These are phyloP conservation scores for Madurella fahalii DNA, from an alignment of 2,329 filamentous ascomycete genomes.

Conservation along the genomic window DNA sequence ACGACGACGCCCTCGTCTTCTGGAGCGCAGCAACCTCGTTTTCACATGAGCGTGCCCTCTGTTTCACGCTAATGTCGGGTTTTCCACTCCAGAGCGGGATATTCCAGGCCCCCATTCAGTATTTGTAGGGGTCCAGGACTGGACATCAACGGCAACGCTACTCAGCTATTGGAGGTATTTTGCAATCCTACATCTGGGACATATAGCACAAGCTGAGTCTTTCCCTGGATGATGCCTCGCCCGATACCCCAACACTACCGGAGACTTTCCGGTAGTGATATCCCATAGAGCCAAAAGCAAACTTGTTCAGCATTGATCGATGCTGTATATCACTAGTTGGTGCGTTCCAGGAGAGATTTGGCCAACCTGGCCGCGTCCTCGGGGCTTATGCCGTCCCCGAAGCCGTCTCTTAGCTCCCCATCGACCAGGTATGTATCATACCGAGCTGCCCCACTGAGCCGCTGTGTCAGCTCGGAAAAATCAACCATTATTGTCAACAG, in stretches of 20 bases:
- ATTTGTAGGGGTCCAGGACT: no score
- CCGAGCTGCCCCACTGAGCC: background rate
- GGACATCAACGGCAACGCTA: no score
- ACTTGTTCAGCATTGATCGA: background rate
- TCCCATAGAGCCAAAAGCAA: no score
- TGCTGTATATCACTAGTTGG: background rate
- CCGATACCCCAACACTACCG: no score
- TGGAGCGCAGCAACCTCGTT: background rate
- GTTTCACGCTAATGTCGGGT: no score
- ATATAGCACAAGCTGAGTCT: no score
- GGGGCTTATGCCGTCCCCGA: background rate
- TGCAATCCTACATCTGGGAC: no score
- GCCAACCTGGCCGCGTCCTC: conserved; percentile 5
- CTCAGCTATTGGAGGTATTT: no score
- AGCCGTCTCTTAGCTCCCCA: conserved; percentile 7
- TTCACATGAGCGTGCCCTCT: background rate
- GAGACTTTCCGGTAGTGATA: no score
- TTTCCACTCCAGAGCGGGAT: no score
- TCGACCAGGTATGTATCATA: conserved; percentile 17
- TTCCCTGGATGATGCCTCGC: no score
- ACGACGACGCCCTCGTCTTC: background rate
- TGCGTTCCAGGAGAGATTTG: conserved; percentile 3
- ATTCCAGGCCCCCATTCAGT: no score
- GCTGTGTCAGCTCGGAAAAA: background rate
- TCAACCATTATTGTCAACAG: conserved; percentile 13